Percentiles rank a stretch among this genome's conserved stretches.
These are phyloP conservation scores for Thraustochytrium sp. DNA, from an alignment of 352 stramenopile species.

Conservation along the genomic window DNA sequence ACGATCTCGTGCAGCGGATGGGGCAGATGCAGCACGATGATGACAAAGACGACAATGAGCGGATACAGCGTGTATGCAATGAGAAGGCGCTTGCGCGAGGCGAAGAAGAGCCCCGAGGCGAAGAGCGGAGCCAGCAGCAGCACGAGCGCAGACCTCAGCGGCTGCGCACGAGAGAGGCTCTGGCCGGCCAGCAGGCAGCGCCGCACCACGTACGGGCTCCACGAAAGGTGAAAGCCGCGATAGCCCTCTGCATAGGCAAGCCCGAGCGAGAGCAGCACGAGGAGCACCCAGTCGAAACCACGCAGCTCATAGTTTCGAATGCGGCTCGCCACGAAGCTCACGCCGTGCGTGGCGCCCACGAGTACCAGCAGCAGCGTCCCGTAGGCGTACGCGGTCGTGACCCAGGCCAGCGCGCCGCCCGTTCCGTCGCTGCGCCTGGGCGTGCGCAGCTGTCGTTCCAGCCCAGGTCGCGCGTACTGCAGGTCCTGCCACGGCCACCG, in stretches of 20 bases:
- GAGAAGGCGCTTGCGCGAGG: constrained; percentile 17
- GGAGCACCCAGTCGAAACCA: background rate
- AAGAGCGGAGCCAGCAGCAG: background rate
- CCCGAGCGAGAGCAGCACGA: background rate
- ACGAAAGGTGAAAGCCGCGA: background rate
- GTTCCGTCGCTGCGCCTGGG: background rate
- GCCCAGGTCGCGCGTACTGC: background rate
- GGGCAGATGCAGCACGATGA: background rate
- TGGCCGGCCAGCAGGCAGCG: background rate
- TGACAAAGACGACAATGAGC: constrained; percentile 7
- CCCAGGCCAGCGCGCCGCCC: background rate
- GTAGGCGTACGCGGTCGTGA: background rate
- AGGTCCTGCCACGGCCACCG: background rate
- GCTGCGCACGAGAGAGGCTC: background rate
- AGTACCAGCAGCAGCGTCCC: background rate
- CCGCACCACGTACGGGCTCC: constrained; percentile 14
- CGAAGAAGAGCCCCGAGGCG: background rate
- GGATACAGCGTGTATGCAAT: constrained; percentile 31
- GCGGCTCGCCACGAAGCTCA: background rate
- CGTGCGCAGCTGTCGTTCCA: background rate
- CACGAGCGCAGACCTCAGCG: background rate
- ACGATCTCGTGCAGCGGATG: constrained; percentile 15
- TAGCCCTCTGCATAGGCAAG: constrained; percentile 19
- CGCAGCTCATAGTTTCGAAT: background rate
- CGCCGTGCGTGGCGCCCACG: constrained; percentile 24